Conservation (phyloP, 192 early-diverging fungal species). For the Linnemannia exigua region DNA sequence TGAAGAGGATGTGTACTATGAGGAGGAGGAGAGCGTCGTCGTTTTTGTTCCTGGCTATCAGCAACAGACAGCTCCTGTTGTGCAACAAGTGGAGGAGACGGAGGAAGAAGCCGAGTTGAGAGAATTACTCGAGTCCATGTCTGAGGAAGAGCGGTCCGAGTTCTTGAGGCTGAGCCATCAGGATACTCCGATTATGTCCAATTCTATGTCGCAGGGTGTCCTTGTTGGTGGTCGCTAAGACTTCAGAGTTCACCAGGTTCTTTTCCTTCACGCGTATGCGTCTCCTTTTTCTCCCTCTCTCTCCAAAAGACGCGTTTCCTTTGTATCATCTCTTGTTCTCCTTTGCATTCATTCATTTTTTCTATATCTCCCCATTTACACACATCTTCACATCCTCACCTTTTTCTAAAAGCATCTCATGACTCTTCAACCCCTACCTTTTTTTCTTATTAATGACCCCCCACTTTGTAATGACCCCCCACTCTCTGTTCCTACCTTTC, state of each 20-base stretch:
- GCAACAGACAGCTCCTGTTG: background rate
- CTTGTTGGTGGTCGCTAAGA: slow-evolving; percentile 16
- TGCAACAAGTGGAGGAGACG: slow-evolving; percentile 16
- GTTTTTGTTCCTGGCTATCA: background rate
- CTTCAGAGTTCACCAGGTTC: background rate
- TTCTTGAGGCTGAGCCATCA: slow-evolving; percentile 36
- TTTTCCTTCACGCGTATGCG: background rate
- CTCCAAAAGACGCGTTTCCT: too few species aligned
- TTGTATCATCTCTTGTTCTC: background rate
- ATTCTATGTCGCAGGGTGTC: background rate
- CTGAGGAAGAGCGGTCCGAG: slow-evolving; percentile 39
- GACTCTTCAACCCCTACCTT: too few species aligned
- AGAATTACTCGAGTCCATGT: slow-evolving; percentile 49
- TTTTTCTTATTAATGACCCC: too few species aligned
- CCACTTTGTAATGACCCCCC: too few species aligned
- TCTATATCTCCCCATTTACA: too few species aligned
- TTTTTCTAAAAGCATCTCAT: too few species aligned
- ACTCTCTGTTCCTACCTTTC: too few species aligned
- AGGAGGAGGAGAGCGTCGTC: background rate
- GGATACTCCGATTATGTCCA: background rate
- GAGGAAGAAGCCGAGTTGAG: slow-evolving; percentile 48
- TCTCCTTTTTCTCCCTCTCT: background rate
- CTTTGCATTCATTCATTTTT: background rate
- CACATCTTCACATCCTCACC: too few species aligned
- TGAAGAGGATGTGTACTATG: slow-evolving; percentile 17